These are phyloP conservation scores for Chrysanthemum seticuspe DNA, from an alignment of 129 eudicot genomes.

Conservation along the genomic window DNA sequence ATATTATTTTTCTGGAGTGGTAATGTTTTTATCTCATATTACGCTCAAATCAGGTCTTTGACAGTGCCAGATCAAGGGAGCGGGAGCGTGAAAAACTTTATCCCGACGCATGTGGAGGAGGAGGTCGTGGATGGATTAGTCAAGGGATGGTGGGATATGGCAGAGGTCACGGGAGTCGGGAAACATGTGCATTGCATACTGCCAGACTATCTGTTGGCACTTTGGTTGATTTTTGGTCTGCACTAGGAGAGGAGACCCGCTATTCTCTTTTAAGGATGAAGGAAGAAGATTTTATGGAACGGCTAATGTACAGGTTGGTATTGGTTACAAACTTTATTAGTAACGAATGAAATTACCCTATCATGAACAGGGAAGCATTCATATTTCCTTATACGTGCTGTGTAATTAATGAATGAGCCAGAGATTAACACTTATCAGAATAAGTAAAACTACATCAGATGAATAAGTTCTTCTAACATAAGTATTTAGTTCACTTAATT, in stretches of 20 bases:
- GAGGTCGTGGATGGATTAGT: constrained; percentile 95
- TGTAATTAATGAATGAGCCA: no score
- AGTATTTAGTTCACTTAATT: no score
- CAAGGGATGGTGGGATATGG: constrained; percentile 92
- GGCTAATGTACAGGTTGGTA: constrained; percentile 82
- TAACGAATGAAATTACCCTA: constrained; percentile 3
- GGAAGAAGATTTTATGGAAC: constrained; percentile 96
- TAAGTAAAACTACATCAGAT: no score
- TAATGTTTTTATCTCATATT: constrained; percentile 24
- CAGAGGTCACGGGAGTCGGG: constrained; percentile 92
- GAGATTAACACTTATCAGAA: no score
- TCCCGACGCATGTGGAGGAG: constrained; percentile 99
- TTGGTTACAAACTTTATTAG: constrained; percentile 6
- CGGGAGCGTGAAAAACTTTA: constrained; percentile 87
- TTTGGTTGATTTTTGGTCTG: constrained; percentile 96
- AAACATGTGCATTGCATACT: constrained; percentile 97
- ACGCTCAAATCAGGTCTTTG: constrained; percentile 69
- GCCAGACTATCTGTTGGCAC: constrained; percentile 93
- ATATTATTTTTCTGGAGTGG: constrained; percentile 10
- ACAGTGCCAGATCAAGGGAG: constrained; percentile 91
- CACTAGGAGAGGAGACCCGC: constrained; percentile 92
- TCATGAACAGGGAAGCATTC: background rate
- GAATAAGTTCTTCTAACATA: no score
- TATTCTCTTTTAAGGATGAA: constrained; percentile 90
- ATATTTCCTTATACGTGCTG: no score